A percentile compares a stretch with the other conserved stretches of the same genome.
These are phyloP conservation scores for Leptographium wingfieldii DNA, from an alignment of 2,329 filamentous ascomycete genomes.

Conservation along the genomic window DNA sequence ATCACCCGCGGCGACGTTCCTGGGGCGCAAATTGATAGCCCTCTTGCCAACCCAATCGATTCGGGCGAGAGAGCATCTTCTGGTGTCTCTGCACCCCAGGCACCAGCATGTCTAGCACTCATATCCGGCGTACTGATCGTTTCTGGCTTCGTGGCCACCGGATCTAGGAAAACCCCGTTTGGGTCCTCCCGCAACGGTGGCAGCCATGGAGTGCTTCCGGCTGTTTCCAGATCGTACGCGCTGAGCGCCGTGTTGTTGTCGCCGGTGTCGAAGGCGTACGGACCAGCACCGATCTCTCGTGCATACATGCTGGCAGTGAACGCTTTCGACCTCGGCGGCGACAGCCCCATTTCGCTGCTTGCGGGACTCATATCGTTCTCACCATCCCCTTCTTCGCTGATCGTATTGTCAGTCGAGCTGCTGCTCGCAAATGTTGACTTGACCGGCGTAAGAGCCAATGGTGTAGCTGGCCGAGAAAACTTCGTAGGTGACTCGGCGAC, in stretches of 20 bases:
- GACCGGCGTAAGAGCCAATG: not conserved
- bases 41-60: constrained; percentile 21
- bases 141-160: not conserved
- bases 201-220: not conserved
- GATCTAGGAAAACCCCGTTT: not conserved
- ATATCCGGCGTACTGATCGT: not conserved
- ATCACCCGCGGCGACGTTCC: not conserved
- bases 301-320: constrained; percentile 14
- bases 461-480: not conserved
- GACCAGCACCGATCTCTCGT: constrained; percentile 11
- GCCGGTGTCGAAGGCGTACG: constrained; percentile 8
- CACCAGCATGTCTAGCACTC: not conserved
- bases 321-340: not conserved
- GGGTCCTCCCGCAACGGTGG: not conserved
- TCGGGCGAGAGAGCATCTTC: constrained; percentile 8
- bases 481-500: not conserved
- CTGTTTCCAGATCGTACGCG: not conserved
- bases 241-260: not conserved
- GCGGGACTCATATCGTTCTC: not conserved
- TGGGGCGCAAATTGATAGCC: constrained; percentile 17
- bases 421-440: not conserved
- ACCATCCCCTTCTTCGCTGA: not conserved
- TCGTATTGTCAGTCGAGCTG: not conserved
- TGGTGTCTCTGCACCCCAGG: not conserved
- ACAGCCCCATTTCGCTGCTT: not conserved